Conservation (phyloP, 352 stramenopile species). For the Globisporangium camurandrum region DNA sequence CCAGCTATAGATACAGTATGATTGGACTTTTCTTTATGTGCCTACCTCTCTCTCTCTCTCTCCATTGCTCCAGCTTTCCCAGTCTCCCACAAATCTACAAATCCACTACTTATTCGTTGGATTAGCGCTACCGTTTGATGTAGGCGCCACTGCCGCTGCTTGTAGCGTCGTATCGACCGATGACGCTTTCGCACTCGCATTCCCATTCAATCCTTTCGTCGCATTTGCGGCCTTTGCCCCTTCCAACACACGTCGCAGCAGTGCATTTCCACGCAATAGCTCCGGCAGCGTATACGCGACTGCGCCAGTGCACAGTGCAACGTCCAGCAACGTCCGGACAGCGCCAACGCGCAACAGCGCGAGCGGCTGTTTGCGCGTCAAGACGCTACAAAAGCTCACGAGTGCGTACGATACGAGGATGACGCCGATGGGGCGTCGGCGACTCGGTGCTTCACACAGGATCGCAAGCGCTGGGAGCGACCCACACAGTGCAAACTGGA, state of each 20-base stretch:
- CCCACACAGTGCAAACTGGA: slow-evolving; percentile 45
- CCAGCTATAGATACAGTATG: too few species aligned
- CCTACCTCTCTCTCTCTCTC: too few species aligned
- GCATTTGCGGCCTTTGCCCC: too few species aligned
- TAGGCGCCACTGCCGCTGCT: too few species aligned
- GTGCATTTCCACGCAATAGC: slow-evolving; percentile 20
- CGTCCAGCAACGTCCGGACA: slow-evolving; percentile 27
- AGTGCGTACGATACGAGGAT: slow-evolving; percentile 59
- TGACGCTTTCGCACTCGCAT: too few species aligned
- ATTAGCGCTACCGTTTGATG: too few species aligned
- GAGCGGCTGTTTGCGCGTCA: slow-evolving; percentile 27
- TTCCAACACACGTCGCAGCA: slow-evolving; percentile 19
- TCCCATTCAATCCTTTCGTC: too few species aligned
- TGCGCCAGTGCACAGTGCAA: slow-evolving; percentile 21
- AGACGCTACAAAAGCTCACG: slow-evolving; percentile 38
- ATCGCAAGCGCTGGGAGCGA: slow-evolving; percentile 37
- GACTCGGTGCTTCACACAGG: slow-evolving; percentile 40
- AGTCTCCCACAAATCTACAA: too few species aligned
- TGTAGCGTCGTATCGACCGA: too few species aligned
- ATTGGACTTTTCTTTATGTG: too few species aligned
- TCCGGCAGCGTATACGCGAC: slow-evolving; percentile 34
- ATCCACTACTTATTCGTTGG: too few species aligned
- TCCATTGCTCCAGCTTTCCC: too few species aligned
- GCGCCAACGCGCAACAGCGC: slow-evolving; percentile 18
- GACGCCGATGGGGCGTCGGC: slow-evolving; percentile 39